Base-by-base conservation (phyloP, 345 rosid species). In the Rhodamnia rubescens region DNA sequence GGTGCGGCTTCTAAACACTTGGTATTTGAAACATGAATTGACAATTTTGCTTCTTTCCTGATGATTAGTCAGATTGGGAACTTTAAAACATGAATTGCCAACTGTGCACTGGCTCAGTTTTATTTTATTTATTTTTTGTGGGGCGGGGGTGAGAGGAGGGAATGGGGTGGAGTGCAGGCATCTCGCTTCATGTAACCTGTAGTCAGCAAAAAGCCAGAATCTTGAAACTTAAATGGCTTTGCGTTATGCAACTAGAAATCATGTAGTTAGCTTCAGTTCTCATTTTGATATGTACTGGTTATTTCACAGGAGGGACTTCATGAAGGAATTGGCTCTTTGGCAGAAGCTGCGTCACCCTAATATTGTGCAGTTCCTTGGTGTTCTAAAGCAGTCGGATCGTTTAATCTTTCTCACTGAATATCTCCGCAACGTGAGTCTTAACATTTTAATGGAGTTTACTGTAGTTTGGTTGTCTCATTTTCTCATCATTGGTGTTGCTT, bases 291-390 rank as follows among this genome's bases (percentile, higher is more conserved):
- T 54, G 22, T 21, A 22, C 26, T 86, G 32, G 6, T 53, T 82
- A 32, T 61, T 36, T 40, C 61, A 32, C 89, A 92, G 93, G 89
- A 86, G 56, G 83, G 53, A 88, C 84, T 93, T 93, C 86, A 20
- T 93, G 90, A 92, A 88, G 90, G 95, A 92, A 89, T 83, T 93
- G 87, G 93, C 90, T 74, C 84, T 93, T 85, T 92, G 94, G 96
- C 93, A 93, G 84, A 91, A 74, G 91, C 85, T 93, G 88, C 92
- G 94, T 82, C 96, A 92, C 86, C 96, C 96, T 44, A 93, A 93
- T 86, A 93, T 93, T 61, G 94, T 92, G 85, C 94, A 93, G 89
- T 93, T 93, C 91, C 92, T 93, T 59, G 96, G 96, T 61, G 94
- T 92, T 84, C 85, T 93, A 36, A 93, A 91, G 90, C 90, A 89